Evolutionary conservation across 2,329 filamentous ascomycete species (phyloP), one percentile per base, ranked within the genome.

Genomic region (Myriosclerotinia duriaeana): DNA sequence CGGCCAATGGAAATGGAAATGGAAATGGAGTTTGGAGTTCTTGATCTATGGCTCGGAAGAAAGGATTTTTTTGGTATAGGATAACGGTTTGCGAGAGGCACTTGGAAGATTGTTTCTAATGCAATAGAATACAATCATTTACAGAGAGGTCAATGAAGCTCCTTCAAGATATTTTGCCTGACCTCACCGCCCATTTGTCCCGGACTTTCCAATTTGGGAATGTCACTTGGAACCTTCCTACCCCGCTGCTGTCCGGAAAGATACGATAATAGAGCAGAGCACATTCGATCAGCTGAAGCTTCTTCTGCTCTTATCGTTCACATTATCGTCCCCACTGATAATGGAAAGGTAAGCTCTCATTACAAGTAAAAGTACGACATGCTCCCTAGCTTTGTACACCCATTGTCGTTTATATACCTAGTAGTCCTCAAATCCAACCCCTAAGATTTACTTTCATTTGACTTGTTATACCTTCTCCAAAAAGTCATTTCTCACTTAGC

Each of bases 201-300:
- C n/a, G n/a, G n/a, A n/a, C n/a, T n/a, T 58, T 58, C 62, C 42
- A 20, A 15, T 58, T 64, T 56, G 30, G 62, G 62, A 26, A 26
- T 40, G 26, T n/a, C 30, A 38, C 42, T 56, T 40, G n/a, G 22
- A 22, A 6, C 44, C 2, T n/a, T 38, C 36, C n/a, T 48, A 22
- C 42, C 38, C 40, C 38, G 17, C 50, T 12, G 50, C 53, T 46
- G 30, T 55, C 30, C 36, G 22, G 11, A 34, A 14, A 36, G 26
- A 11, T 20, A 4, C 17, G 54, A 58, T 44, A 58, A 40, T 34
- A 34, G 5, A 34, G 30, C 30, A 34, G 30, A 34, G 36, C 42
- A 59, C 11, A 48, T 59, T 36, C 11, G 14, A 46, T 59, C 30
- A 59, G 48, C 14, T 46, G 30, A 36, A 59, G 56, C 30, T 59